A percentile compares a stretch with the other conserved stretches of the same genome.
Evolutionary conservation across 331 rosid genomes (phyloP).

Genomic region (Pyrus hybrid): DNA sequence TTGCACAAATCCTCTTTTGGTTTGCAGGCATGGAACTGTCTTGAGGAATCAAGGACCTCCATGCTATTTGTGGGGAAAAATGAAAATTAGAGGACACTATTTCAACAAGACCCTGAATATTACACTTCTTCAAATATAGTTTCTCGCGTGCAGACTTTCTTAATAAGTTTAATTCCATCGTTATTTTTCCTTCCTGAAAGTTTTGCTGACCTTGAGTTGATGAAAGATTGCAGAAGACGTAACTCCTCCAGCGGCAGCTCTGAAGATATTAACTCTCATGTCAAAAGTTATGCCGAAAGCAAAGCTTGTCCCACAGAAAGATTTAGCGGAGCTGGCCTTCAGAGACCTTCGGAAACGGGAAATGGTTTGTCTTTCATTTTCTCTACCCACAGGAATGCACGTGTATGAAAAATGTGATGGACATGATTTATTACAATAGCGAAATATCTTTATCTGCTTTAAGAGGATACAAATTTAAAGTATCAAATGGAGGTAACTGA

Average conservation of each 20-base stretch:
- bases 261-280: conserved; percentile 45
- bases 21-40: neutral
- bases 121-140: neutral
- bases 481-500: neutral
- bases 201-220: conserved; percentile 34
- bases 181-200: too few relatives aligned
- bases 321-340: conserved; percentile 52
- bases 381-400: neutral
- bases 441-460: neutral
- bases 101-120: neutral
- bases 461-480: neutral
- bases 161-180: neutral
- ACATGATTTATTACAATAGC: neutral
- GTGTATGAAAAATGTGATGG: neutral
- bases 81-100: neutral
- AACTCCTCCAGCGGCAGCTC: conserved; percentile 50
- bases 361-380: conserved; percentile 45
- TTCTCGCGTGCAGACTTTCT: neutral
- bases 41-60: neutral
- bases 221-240: conserved; percentile 78
- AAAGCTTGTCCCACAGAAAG: conserved; percentile 65
- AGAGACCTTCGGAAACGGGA: conserved; percentile 69
- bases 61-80: neutral
- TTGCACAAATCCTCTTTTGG: neutral
- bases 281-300: conserved; percentile 66